Percentiles rank a stretch among this genome's conserved stretches.
Evolutionary conservation across 176 grass and related monocot species (phyloP).

Genomic region (Eragrostis nindensis): DNA sequence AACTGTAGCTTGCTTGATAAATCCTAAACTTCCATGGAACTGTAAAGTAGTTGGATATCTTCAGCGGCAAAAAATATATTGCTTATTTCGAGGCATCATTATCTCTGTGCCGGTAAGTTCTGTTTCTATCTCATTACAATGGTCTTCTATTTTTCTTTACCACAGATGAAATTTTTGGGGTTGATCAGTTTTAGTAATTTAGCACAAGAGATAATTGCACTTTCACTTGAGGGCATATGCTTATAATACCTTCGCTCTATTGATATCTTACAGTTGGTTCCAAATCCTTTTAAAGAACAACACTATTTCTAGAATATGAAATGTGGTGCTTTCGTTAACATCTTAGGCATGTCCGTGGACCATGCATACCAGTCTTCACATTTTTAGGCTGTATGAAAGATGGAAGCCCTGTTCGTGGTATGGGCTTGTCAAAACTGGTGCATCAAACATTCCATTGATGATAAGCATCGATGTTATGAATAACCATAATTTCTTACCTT

Average conservation of each 20-base stretch:
- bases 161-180: too few relatives aligned
- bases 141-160: conserved; percentile 19
- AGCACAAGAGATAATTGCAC: not conserved
- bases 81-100: conserved; percentile 78
- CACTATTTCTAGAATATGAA: not conserved
- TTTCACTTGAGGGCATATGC: conserved; percentile 7
- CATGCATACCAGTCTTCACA: not conserved
- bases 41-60: conserved; percentile 69
- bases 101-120: conserved; percentile 64
- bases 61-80: conserved; percentile 68
- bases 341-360: not conserved
- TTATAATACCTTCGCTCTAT: conserved; percentile 2
- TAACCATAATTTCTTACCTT: not conserved
- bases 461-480: too few relatives aligned
- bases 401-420: not conserved
- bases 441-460: not conserved
- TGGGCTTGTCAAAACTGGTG: not conserved
- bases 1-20: conserved; percentile 81
- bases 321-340: not conserved
- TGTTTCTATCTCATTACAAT: conserved; percentile 8
- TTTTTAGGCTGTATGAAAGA: not conserved
- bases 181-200: conserved; percentile 24
- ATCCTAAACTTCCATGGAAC: conserved; percentile 76
- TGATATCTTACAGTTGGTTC: not conserved
- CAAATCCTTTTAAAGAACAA: conserved; percentile 15